Conservation (phyloP, 495 filamentous ascomycete genomes). For the Lentithecium fluviatile region DNA sequence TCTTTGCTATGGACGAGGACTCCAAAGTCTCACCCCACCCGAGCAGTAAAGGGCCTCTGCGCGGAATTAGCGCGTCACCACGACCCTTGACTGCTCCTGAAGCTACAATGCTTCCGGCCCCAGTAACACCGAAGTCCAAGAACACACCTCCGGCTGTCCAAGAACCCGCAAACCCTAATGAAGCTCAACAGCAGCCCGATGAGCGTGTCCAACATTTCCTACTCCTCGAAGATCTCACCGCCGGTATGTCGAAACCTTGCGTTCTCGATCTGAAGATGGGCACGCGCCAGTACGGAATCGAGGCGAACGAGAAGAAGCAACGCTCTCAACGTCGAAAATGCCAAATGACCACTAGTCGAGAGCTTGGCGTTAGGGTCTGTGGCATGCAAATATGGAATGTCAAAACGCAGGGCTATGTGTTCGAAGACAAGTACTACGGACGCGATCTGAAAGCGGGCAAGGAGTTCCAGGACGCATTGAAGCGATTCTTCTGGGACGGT, state of each 20-base stretch:
- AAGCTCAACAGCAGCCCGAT: constrained; percentile 67
- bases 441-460: constrained; percentile 81
- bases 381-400: constrained; percentile 96
- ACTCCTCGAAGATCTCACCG: constrained; percentile 92
- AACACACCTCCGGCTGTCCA: neutral
- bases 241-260: constrained; percentile 93
- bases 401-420: constrained; percentile 75
- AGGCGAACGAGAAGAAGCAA: constrained; percentile 87
- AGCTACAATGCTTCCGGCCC: constrained; percentile 34
- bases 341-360: constrained; percentile 83
- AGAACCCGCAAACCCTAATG: constrained; percentile 70
- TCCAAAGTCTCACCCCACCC: constrained; percentile 5
- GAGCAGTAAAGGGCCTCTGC: neutral
- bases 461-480: constrained; percentile 87
- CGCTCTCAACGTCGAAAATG: constrained; percentile 91
- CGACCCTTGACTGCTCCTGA: neutral
- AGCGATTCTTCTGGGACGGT: constrained; percentile 89
- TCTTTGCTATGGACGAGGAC: constrained; percentile 73
- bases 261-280: constrained; percentile 99
- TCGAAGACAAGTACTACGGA: constrained; percentile 97
- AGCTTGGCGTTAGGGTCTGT: constrained; percentile 89
- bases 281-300: constrained; percentile 96
- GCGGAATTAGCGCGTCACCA: neutral
- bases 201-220: constrained; percentile 88
- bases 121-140: constrained; percentile 22